Evolutionary conservation across 2,329 filamentous ascomycete species (phyloP).

Genomic region (Epichloe elymi): DNA sequence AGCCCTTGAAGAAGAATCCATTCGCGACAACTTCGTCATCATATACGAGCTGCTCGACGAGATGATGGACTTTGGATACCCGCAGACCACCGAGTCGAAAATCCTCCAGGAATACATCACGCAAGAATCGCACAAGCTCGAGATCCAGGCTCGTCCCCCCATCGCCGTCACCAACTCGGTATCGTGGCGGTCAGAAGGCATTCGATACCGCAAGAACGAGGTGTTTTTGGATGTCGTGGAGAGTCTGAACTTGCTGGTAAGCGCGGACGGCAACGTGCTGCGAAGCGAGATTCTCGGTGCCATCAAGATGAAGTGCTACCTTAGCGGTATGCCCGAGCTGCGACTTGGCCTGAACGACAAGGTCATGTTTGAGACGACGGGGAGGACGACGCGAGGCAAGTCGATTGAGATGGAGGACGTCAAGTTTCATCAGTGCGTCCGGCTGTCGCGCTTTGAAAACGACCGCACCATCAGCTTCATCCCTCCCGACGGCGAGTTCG

Average conservation of each 20-base stretch:
- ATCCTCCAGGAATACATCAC: conserved; percentile 99
- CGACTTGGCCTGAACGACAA: conserved; percentile 94
- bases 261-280: conserved; percentile 85
- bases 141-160: conserved; percentile 92
- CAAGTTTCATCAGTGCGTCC: conserved; percentile 97
- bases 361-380: conserved; percentile 98
- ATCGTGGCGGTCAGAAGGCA: conserved; percentile 94
- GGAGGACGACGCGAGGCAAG: conserved; percentile 84
- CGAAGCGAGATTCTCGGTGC: conserved; percentile 93
- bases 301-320: conserved; percentile 99
- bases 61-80: conserved; percentile 99
- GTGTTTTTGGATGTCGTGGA: conserved; percentile 97
- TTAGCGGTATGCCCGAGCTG: conserved; percentile 95
- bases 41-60: conserved; percentile 98
- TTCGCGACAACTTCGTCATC: conserved; percentile 97
- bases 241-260: conserved; percentile 89
- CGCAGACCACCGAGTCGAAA: conserved; percentile 95
- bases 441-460: conserved; percentile 92
- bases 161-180: conserved; percentile 98
- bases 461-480: conserved; percentile 98
- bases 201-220: conserved; percentile 97
- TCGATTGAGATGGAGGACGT: conserved; percentile 99
- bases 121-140: conserved; percentile 96
- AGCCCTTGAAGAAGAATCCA: conserved; percentile 94
- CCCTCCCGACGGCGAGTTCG: conserved; percentile 94